Evolutionary conservation across 192 early-diverging fungal species (phyloP).

Genomic region (Rhizophlyctis rosea): DNA sequence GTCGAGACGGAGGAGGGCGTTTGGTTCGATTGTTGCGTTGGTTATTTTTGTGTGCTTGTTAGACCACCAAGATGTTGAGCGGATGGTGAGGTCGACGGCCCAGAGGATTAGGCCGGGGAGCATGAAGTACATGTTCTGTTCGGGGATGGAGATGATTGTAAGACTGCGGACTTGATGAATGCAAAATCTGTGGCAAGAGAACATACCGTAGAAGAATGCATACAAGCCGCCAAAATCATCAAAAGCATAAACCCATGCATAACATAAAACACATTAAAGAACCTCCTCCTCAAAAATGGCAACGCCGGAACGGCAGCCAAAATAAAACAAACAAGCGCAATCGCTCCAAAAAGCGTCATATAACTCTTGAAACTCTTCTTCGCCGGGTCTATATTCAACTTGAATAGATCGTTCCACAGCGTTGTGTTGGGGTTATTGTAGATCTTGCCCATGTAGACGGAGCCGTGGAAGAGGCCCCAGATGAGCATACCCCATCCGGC

Average conservation of each 20-base stretch:
- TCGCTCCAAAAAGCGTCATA: slow-evolving; percentile 14
- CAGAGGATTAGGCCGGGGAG: slow-evolving; percentile 54
- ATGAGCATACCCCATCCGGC: slow-evolving; percentile 12
- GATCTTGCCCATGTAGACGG: not conserved
- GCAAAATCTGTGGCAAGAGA: slow-evolving; percentile 3
- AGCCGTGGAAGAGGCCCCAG: slow-evolving; percentile 11
- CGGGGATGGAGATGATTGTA: slow-evolving; percentile 2
- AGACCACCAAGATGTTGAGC: slow-evolving; percentile 47
- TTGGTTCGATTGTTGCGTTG: slow-evolving; percentile 62
- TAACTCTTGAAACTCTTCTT: slow-evolving; percentile 1
- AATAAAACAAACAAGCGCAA: slow-evolving; percentile 6
- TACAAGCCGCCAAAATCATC: slow-evolving; percentile 10
- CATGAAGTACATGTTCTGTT: slow-evolving; percentile 17
- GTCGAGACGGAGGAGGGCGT: slow-evolving; percentile 65
- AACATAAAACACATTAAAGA: slow-evolving; percentile 26
- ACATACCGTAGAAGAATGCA: slow-evolving; percentile 18
- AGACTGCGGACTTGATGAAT: not conserved
- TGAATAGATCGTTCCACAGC: not conserved
- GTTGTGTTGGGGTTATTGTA: not conserved
- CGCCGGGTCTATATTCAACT: not conserved
- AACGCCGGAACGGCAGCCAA: slow-evolving; percentile 17
- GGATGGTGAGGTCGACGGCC: slow-evolving; percentile 58
- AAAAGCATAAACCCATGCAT: slow-evolving; percentile 22
- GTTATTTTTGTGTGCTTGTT: slow-evolving; percentile 41
- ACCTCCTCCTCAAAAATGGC: slow-evolving; percentile 18